Percentiles rank a stretch among this genome's conserved stretches.
These are phyloP conservation scores for Hyparrhenia diplandra DNA, from an alignment of 176 grass and related monocot genomes.

Conservation along the genomic window DNA sequence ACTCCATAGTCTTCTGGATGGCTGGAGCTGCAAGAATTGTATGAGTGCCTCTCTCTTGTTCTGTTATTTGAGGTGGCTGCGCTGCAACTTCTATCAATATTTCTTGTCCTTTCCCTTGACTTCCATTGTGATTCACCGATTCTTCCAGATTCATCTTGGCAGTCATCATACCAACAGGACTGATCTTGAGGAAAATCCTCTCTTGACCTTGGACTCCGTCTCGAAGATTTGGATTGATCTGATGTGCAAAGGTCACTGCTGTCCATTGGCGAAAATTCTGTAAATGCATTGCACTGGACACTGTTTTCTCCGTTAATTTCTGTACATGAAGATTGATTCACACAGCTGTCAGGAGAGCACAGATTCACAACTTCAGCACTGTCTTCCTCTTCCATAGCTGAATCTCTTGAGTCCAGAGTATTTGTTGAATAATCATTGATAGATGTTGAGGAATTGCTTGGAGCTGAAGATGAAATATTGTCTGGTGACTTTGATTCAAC, in stretches of 20 bases:
- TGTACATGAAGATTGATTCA: slow-evolving; percentile 22
- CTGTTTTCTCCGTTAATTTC: slow-evolving; percentile 24
- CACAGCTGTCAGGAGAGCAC: slow-evolving; percentile 12
- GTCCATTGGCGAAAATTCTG: slow-evolving; percentile 33
- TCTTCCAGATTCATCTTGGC: slow-evolving; percentile 34
- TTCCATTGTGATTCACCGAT: slow-evolving; percentile 39
- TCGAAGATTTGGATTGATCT: slow-evolving; percentile 60
- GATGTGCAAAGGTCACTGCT: slow-evolving; percentile 41
- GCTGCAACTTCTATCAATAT: slow-evolving; percentile 42
- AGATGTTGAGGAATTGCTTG: slow-evolving; percentile 31
- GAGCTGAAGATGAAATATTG: slow-evolving; percentile 31
- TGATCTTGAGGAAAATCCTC: slow-evolving; percentile 48
- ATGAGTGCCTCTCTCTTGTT: slow-evolving; percentile 56
- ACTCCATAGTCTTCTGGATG: slow-evolving; percentile 36
- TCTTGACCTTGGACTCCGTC: slow-evolving; percentile 52
- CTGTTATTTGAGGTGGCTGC: slow-evolving; percentile 39
- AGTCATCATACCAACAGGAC: slow-evolving; percentile 42
- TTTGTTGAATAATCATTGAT: slow-evolving; percentile 39
- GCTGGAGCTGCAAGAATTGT: slow-evolving; percentile 54
- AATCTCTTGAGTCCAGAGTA: slow-evolving; percentile 41
- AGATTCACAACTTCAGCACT: slow-evolving; percentile 4
- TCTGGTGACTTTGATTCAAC: slow-evolving; percentile 36
- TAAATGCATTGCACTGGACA: slow-evolving; percentile 13
- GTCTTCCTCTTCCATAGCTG: slow-evolving; percentile 50
- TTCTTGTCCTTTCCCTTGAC: slow-evolving; percentile 51